Base-by-base conservation (phyloP, 2,329 filamentous ascomycete genomes). In the Venturia effusa region DNA sequence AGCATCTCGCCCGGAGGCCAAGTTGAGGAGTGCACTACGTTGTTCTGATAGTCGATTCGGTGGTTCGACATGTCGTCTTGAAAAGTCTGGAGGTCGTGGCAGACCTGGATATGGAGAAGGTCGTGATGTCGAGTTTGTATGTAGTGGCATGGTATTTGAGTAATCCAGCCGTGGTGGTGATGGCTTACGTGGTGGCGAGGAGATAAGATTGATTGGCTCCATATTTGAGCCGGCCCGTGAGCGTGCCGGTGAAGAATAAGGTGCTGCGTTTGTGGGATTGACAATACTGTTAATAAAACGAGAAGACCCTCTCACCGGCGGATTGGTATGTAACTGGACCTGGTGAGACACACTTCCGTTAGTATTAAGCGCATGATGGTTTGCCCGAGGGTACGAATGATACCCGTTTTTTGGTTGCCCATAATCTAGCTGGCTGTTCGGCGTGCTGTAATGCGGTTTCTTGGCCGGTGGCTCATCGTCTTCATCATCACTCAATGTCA, bases 401-500 rank as follows among this genome's bases (percentile, higher is more conserved):
- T 60, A 40, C 40, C 59, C 40, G 37, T 32, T 40, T 22, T 40
- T 60, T 60, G 17, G 22, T 8, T 39, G 34, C 34, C 40, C 22
- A 30, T 51, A 67, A 61, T 75, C 73, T 61, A 71, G 70, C 59
- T 72, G 67, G 68, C 70, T 73, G 68, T 67, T 73, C 62, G 73
- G 74, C 67, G 74, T 73, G 69, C 66, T 71, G 70, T 75, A 75
- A 71, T 73, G 72, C 74, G 74, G 73, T 72, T 74, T 74, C 69
- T 75, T 75, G 66, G 24, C 30, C 40, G 62, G 62, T 10, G 37
- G 43, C 15, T 64, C 73, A 69, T 80, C 79, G 55, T 80, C 78
- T 61, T 80, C 79, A 57, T 80, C 78, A 62, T 80, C 77, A 66
- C 75, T 78, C 59, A 80, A 67, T 1, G 78, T 81, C 69, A 81